Evolutionary conservation across 2,329 filamentous ascomycete species (phyloP).

Genomic region (Aaosphaeria arxii): DNA sequence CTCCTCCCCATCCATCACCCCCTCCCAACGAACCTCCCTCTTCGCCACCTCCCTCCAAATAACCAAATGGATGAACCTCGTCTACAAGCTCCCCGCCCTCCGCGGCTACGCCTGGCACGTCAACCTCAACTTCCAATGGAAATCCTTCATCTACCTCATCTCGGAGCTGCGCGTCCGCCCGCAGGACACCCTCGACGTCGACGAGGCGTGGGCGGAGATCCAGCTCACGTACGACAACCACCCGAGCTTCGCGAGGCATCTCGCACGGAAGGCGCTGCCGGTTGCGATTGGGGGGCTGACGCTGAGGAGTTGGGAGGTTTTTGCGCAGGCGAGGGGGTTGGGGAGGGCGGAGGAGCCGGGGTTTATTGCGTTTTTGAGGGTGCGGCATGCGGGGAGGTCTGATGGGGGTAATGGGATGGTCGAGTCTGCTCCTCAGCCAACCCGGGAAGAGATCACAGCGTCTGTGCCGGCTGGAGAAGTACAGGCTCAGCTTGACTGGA

Average conservation of each 20-base stretch:
- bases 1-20: conserved; percentile 19
- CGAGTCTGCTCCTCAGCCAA: not conserved
- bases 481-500: conserved; percentile 2
- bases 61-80: conserved; percentile 40
- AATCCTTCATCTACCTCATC: conserved; percentile 51
- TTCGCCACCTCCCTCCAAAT: conserved; percentile 42
- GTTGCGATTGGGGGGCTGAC: conserved; percentile 43
- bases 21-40: conserved; percentile 37
- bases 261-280: conserved; percentile 39
- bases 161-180: conserved; percentile 25
- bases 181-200: conserved; percentile 15
- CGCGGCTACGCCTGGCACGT: conserved; percentile 47
- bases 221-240: conserved; percentile 44
- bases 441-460: not conserved
- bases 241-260: conserved; percentile 36
- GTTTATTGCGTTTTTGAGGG: not conserved
- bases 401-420: not conserved
- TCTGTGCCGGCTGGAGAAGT: not conserved
- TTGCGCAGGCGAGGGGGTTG: conserved; percentile 7
- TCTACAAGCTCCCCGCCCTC: conserved; percentile 37
- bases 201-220: conserved; percentile 46
- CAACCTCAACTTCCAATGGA: conserved; percentile 51
- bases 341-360: conserved; percentile 3
- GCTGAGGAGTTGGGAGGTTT: conserved; percentile 45
- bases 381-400: not conserved